phyloP scores from a whole-genome alignment of 768 basidiomycete species.

The Russula lepida region DNA sequence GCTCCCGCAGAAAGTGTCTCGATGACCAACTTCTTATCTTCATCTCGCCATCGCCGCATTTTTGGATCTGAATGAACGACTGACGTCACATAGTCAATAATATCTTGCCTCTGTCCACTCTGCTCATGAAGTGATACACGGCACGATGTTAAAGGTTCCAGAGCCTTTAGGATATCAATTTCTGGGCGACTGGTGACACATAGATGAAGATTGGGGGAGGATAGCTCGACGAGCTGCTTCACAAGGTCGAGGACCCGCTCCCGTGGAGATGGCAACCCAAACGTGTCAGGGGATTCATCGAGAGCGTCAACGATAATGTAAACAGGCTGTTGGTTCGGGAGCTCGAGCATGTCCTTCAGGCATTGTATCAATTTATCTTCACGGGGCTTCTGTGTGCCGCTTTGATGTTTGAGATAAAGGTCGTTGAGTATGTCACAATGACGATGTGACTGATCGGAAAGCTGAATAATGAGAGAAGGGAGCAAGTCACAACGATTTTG shows the following conservation, averaged over 20 bases:
- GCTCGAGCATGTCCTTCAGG: background rate
- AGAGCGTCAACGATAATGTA: slow-evolving; percentile 2
- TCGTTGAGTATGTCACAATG: background rate
- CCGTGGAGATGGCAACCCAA: background rate
- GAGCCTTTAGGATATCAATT: background rate
- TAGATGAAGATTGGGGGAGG: background rate
- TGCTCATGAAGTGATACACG: background rate
- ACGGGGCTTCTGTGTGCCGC: background rate
- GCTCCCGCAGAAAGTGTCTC: background rate
- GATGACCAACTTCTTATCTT: background rate
- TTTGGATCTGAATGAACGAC: background rate
- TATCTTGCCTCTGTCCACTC: background rate
- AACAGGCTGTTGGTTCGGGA: background rate
- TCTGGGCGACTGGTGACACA: slow-evolving; percentile 1
- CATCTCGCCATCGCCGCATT: background rate
- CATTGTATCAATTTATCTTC: background rate
- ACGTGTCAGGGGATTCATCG: background rate
- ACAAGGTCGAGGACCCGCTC: background rate
- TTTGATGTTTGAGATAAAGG: background rate
- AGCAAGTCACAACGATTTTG: background rate
- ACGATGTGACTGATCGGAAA: background rate
- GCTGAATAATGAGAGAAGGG: background rate
- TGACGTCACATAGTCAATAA: background rate
- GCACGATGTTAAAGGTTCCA: background rate
- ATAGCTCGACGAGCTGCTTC: background rate